Evolutionary conservation across 805 yeast species (phyloP), one percentile per base, ranked within the genome.

Genomic region (Ogataea minuta): DNA sequence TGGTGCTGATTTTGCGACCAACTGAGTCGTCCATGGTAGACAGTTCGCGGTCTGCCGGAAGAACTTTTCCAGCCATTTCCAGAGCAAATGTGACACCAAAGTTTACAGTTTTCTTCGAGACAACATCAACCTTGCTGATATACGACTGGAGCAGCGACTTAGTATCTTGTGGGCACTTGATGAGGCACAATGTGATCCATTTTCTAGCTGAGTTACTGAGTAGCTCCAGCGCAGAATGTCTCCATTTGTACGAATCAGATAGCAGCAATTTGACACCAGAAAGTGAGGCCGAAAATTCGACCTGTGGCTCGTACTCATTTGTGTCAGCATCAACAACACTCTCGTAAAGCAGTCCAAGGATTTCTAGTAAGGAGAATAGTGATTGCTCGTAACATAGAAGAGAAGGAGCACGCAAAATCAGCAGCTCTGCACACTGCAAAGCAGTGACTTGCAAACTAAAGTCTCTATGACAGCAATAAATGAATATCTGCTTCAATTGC

Each of bases 51-150:
- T 87, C 95, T 20, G 70, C 71, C 13, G 81, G 70, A n/a, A 80
- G 64, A 9, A 87, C 73, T 4, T 75, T 60, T 4, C 93, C 88
- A 1, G 95, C 95, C 81, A 88, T 75, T 49, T 86, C 93, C 42
- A 90, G 66, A 0, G 99, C 98, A 70, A 91, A 86, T 0, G 95
- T 81, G 34, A 89, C 82, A 39, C 98, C 98, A 53, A 74, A 80
- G 41, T 84, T 81, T 28, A 85, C 73, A 2, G 48, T 41, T 42
- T 54, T 52, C 14, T 41, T 47, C 21, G 49, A 37, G 5, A 45
- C 41, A 32, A 35, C 39, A 16, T 60, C 59, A 6, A 54, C 55
- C 21, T 49, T 53, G 2, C 87, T 72, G 3, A 89, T 76, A 54
- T 91, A 93, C 0, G 83, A 69, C 53, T 86, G 93, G 32, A 93